Base-by-base conservation (phyloP, 805 yeast genomes). In the Cyberlindnera galapagoensis region DNA sequence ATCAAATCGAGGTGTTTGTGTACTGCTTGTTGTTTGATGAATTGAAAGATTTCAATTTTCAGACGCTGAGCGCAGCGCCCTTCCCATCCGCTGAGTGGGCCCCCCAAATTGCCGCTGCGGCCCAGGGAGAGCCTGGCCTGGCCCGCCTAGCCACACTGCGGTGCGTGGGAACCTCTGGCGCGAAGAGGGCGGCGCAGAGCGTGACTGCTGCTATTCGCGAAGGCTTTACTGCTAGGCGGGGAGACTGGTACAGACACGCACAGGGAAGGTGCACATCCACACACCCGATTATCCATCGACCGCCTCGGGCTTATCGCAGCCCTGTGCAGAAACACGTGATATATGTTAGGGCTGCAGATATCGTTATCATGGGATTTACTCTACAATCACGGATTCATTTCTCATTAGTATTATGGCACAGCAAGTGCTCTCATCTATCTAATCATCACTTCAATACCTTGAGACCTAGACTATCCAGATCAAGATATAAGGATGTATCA, bases 11-110 rank as follows among this genome's bases (percentile, higher is more conserved):
- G 36, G 12, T 36, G 23, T 18, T 36, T 24, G 26, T 20, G 16
- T 15, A 21, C 25, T 17, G 16, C 23, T 24, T 9, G 22, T 13
- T 26, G 15, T 8, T 14, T 23, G 11, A 8, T 31, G 31, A 30
- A 17, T 31, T 33, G 42, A 38, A 41, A 41, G 41, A 37, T 41
- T 41, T 40, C 43, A 34, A 35, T 33, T 32, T 33, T 34, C 33
- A 36, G 30, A 36, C 29, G 26, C 30, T 14, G 38, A 19, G 34
- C 24, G 40, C 28, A 26, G 22, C 20, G 9, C 13, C 14, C 25
- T 4, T 7, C 16, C 5, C 12, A 23, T 11, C 24, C 5, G 11
- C 16, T 7, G 7, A 8, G 13, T 6, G 19, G 19, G 20, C 28
- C 28, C 5, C n/a, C 6, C 17, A 18, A 14, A 18, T 14, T 15